phyloP scores from a whole-genome alignment of 1,284 basidiomycete species.

The Puccinia polysora region DNA sequence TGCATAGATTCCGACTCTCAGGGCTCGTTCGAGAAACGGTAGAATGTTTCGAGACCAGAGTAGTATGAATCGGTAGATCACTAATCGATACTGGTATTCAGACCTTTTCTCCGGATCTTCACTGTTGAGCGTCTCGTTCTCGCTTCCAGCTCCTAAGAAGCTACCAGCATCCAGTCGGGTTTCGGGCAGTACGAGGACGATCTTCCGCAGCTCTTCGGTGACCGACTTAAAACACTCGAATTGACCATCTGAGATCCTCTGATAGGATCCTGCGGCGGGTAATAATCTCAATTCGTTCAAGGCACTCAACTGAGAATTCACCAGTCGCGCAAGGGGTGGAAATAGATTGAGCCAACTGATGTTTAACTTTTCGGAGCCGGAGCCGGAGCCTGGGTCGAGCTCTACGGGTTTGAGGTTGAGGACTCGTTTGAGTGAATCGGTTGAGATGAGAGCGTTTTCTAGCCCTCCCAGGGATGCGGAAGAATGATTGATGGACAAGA shows the following conservation, averaged over 20 bases:
- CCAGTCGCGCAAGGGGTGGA: constrained; percentile 1
- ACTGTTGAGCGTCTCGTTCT: too few species aligned
- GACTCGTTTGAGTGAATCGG: constrained; percentile 11
- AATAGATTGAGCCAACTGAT: background rate
- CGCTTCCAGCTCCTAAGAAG: too few species aligned
- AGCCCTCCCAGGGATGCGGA: background rate
- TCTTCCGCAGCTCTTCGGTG: constrained; percentile 1
- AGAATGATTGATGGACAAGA: background rate
- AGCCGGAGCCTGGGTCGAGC: background rate
- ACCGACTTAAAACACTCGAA: background rate
- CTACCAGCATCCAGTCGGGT: too few species aligned
- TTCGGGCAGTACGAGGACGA: background rate
- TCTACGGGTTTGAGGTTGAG: background rate
- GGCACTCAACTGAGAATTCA: constrained; percentile 27
- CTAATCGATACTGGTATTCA: background rate
- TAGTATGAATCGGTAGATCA: constrained; percentile 5
- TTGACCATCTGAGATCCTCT: background rate
- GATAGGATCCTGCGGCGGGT: constrained; percentile 11
- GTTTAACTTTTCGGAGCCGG: background rate
- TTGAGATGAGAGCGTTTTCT: constrained; percentile 11
- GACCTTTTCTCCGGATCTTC: constrained; percentile 9
- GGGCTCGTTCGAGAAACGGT: constrained; percentile 14
- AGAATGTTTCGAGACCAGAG: constrained; percentile 12
- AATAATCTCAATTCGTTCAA: constrained; percentile 35
- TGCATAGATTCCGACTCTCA: constrained; percentile 24